Percentiles rank a stretch among this genome's conserved stretches.
These are phyloP conservation scores for Neurospora crassa DNA, from an alignment of 2,329 filamentous ascomycete species.

Conservation along the genomic window DNA sequence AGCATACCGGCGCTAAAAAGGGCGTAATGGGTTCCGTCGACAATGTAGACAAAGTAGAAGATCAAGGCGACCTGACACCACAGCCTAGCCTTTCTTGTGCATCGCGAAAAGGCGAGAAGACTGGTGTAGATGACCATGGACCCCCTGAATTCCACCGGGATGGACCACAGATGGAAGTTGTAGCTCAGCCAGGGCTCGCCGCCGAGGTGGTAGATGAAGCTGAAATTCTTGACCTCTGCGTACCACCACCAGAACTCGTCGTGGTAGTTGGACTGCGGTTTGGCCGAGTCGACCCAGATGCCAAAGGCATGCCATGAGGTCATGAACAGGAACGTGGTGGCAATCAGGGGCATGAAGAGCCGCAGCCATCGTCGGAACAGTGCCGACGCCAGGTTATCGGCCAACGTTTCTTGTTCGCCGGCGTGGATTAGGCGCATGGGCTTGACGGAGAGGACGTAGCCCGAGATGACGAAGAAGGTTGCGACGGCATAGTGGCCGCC, in stretches of 20 bases:
- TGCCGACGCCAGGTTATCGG: slow-evolving; percentile 34
- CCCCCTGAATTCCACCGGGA: slow-evolving; percentile 51
- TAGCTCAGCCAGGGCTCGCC: slow-evolving; percentile 48
- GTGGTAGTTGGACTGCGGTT: slow-evolving; percentile 28
- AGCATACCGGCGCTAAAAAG: slow-evolving; percentile 51
- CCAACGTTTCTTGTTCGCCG: slow-evolving; percentile 30
- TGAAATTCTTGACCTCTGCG: slow-evolving; percentile 55
- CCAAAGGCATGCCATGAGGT: slow-evolving; percentile 41
- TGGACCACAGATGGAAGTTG: slow-evolving; percentile 51
- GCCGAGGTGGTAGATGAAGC: slow-evolving; percentile 46
- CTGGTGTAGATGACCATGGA: slow-evolving; percentile 54
- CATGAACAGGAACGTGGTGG: slow-evolving; percentile 42
- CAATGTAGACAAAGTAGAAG: slow-evolving; percentile 56
- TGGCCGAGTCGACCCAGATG: slow-evolving; percentile 30
- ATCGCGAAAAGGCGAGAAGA: slow-evolving; percentile 46
- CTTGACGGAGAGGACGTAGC: slow-evolving; percentile 45
- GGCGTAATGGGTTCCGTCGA: slow-evolving; percentile 50
- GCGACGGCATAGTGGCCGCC: slow-evolving; percentile 53
- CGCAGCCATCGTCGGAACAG: slow-evolving; percentile 37
- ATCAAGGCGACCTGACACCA: slow-evolving; percentile 42
- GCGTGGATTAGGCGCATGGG: slow-evolving; percentile 36
- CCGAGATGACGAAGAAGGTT: slow-evolving; percentile 48
- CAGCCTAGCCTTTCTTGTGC: slow-evolving; percentile 42
- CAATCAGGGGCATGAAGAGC: slow-evolving; percentile 38
- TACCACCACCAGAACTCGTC: slow-evolving; percentile 39